Evolutionary conservation across 1,284 basidiomycete genomes (phyloP).

Genomic region (Schizophyllum commune): DNA sequence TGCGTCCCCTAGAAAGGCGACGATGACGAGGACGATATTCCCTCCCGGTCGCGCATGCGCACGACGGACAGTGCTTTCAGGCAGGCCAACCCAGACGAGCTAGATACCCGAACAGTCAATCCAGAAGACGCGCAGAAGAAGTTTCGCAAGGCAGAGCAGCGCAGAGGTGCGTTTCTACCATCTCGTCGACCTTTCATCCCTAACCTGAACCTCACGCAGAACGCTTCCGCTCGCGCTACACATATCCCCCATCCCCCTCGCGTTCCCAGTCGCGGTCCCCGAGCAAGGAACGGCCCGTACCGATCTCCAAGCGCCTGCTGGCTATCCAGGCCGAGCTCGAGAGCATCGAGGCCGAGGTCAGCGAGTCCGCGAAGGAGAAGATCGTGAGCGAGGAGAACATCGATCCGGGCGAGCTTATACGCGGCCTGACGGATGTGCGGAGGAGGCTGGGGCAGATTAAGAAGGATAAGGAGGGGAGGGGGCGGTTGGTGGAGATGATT

Average conservation of each 20-base stretch:
- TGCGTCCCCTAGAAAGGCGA: slow-evolving; percentile 42
- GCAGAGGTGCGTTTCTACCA: slow-evolving; percentile 28
- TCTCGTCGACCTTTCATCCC: background rate
- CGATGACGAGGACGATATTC: slow-evolving; percentile 48
- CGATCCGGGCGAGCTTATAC: slow-evolving; percentile 69
- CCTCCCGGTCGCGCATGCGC: slow-evolving; percentile 23
- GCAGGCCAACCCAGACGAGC: slow-evolving; percentile 34
- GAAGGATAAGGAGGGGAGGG: slow-evolving; percentile 57
- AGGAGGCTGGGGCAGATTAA: slow-evolving; percentile 59
- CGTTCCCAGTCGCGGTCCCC: slow-evolving; percentile 26
- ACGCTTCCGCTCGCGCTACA: slow-evolving; percentile 48
- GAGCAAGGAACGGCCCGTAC: background rate
- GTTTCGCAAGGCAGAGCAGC: slow-evolving; percentile 64
- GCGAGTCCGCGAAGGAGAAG: slow-evolving; percentile 17
- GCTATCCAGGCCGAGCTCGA: slow-evolving; percentile 4
- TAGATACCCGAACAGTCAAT: slow-evolving; percentile 40
- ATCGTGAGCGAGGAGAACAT: slow-evolving; percentile 48
- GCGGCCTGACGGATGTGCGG: slow-evolving; percentile 66
- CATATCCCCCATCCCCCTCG: slow-evolving; percentile 63
- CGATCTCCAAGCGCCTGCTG: background rate
- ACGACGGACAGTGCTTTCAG: slow-evolving; percentile 7
- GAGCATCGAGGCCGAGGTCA: slow-evolving; percentile 7
- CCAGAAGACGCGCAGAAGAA: slow-evolving; percentile 57
- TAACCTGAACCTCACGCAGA: slow-evolving; percentile 21
- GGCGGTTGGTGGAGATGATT: slow-evolving; percentile 55